Conservation (phyloP, 495 filamentous ascomycete species). For the Tetracladium marchalianum region DNA sequence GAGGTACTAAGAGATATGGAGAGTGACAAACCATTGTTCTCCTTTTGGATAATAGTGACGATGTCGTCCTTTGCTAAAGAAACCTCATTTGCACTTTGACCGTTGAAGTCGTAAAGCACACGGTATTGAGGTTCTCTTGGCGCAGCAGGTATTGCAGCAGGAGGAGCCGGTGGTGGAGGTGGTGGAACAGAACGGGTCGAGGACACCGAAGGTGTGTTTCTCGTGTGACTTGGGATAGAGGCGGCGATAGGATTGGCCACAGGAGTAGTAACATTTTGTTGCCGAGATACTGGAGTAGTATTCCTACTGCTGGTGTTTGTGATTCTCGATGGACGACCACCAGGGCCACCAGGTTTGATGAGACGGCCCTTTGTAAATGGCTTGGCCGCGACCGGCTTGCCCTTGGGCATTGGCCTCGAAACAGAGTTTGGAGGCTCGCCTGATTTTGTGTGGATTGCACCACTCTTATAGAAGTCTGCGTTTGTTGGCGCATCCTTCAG, state of each 20-base stretch:
- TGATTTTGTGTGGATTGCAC: constrained; percentile 72
- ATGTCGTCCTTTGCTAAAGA: constrained; percentile 67
- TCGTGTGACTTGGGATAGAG: constrained; percentile 33
- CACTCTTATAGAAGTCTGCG: constrained; percentile 87
- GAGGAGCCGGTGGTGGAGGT: constrained; percentile 64
- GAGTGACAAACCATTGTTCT: constrained; percentile 67
- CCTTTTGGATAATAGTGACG: constrained; percentile 79
- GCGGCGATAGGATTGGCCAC: constrained; percentile 10
- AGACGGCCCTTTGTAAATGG: constrained; percentile 88
- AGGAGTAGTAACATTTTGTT: constrained; percentile 36
- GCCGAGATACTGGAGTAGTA: constrained; percentile 33
- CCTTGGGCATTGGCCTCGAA: constrained; percentile 76
- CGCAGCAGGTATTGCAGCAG: constrained; percentile 53
- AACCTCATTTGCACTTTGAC: constrained; percentile 70
- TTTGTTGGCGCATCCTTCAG: constrained; percentile 67
- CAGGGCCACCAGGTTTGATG: constrained; percentile 80
- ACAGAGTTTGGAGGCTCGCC: constrained; percentile 79
- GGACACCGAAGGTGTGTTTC: constrained; percentile 32
- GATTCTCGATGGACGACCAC: constrained; percentile 64
- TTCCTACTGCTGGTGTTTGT: constrained; percentile 35
- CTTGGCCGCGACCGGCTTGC: constrained; percentile 72
- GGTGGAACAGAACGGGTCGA: constrained; percentile 23
- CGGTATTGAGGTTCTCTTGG: constrained; percentile 66
- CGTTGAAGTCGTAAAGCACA: constrained; percentile 82
- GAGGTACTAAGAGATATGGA: not conserved